Conservation (phyloP, 306 rosid genomes). For the Begonia fuchsioides region DNA sequence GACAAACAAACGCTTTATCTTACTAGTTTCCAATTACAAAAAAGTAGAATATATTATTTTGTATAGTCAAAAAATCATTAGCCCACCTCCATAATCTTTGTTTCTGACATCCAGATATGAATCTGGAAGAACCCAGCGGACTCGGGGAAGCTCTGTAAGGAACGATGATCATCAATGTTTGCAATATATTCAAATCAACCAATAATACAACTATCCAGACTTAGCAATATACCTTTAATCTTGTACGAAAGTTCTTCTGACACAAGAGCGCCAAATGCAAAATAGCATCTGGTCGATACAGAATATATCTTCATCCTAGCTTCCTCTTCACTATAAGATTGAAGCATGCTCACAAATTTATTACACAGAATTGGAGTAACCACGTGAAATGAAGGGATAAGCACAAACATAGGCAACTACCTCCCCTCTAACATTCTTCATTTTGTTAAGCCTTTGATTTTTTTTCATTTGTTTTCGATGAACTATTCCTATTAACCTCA, state of each 20-base stretch:
- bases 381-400: too few species aligned
- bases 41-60: neutral
- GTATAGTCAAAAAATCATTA: slow-evolving; percentile 1
- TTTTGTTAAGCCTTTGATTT: too few species aligned
- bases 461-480: too few species aligned
- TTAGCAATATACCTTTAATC: slow-evolving; percentile 3
- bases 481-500: too few species aligned
- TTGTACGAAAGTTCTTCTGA: neutral
- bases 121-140: slow-evolving; percentile 98
- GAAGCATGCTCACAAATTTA: neutral
- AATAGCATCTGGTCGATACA: neutral
- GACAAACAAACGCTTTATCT: too few species aligned
- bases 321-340: neutral
- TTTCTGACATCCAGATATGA: slow-evolving; percentile 87
- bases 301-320: neutral
- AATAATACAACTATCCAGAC: neutral
- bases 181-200: too few species aligned
- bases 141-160: slow-evolving; percentile 54
- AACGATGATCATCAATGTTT: too few species aligned
- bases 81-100: slow-evolving; percentile 85
- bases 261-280: neutral
- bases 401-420: too few species aligned
- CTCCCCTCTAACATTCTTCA: too few species aligned
- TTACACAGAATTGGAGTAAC: too few species aligned
- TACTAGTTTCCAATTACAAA: neutral